These are phyloP conservation scores for Plasmopara halstedii DNA, from an alignment of 352 stramenopile species.

Conservation along the genomic window DNA sequence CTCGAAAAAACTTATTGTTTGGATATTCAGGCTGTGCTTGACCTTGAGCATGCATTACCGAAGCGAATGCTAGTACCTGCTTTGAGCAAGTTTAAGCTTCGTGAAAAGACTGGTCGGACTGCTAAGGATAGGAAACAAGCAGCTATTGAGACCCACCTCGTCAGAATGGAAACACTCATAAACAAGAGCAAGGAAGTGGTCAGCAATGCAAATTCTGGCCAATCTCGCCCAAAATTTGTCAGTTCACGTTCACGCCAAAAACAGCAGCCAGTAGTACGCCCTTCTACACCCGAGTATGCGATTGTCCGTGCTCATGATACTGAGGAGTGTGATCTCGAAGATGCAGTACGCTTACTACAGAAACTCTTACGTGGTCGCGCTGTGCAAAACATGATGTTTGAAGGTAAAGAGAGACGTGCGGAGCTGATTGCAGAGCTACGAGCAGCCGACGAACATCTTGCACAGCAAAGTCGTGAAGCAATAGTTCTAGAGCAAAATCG, in stretches of 20 bases:
- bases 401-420: conserved; percentile 79
- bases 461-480: conserved; percentile 10
- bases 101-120: conserved; percentile 44
- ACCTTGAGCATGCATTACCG: conserved; percentile 59
- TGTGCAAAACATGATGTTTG: conserved; percentile 93
- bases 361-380: conserved; percentile 83
- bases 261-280: conserved; percentile 46
- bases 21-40: conserved; percentile 44
- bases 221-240: neutral
- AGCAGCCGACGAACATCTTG: conserved; percentile 45
- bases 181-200: conserved; percentile 44
- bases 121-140: conserved; percentile 75
- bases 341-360: conserved; percentile 80
- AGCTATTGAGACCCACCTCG: conserved; percentile 67
- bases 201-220: neutral
- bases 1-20: conserved; percentile 46
- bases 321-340: conserved; percentile 43
- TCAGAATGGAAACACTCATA: conserved; percentile 85
- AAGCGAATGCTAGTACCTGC: conserved; percentile 38
- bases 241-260: conserved; percentile 29
- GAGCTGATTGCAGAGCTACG: conserved; percentile 88
- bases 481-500: conserved; percentile 8
- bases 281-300: conserved; percentile 73
- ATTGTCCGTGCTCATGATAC: conserved; percentile 16
- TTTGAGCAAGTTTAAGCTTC: conserved; percentile 34